Conservation (phyloP, 345 rosid species). For the Lepidium aucheri region DNA sequence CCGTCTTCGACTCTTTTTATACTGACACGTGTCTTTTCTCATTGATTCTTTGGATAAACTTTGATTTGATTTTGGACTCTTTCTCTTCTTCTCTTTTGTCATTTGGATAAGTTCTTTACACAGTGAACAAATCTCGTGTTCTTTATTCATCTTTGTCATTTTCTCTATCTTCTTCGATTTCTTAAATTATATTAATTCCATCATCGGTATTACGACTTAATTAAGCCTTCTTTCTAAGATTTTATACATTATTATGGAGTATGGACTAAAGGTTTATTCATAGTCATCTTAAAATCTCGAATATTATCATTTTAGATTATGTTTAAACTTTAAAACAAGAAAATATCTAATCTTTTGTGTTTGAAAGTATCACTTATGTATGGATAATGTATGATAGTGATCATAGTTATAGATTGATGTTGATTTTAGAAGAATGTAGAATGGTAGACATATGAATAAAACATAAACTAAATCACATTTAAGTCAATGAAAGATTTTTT, state of each 20-base stretch:
- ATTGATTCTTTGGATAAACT: constrained; percentile 24
- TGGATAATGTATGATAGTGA: constrained; percentile 6
- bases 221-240: neutral
- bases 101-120: constrained; percentile 22
- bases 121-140: too few relatives aligned
- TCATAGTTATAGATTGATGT: neutral
- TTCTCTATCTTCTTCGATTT: neutral
- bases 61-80: constrained; percentile 21
- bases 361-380: neutral
- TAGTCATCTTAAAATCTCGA: constrained; percentile 4
- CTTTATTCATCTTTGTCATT: neutral
- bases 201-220: constrained; percentile 2
- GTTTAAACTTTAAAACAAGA: neutral
- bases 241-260: neutral
- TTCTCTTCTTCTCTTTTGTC: constrained; percentile 3
- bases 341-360: neutral
- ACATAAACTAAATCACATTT: too few relatives aligned
- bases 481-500: too few relatives aligned
- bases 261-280: constrained; percentile 19
- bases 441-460: too few relatives aligned
- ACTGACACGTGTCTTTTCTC: constrained; percentile 16
- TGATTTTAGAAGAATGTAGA: neutral
- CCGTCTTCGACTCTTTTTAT: constrained; percentile 9
- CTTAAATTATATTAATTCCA: neutral
- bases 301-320: neutral